A percentile compares a stretch with the other conserved stretches of the same genome.
Evolutionary conservation across 192 early-diverging fungal genomes (phyloP).

Genomic region (Ambispora gerdemannii): DNA sequence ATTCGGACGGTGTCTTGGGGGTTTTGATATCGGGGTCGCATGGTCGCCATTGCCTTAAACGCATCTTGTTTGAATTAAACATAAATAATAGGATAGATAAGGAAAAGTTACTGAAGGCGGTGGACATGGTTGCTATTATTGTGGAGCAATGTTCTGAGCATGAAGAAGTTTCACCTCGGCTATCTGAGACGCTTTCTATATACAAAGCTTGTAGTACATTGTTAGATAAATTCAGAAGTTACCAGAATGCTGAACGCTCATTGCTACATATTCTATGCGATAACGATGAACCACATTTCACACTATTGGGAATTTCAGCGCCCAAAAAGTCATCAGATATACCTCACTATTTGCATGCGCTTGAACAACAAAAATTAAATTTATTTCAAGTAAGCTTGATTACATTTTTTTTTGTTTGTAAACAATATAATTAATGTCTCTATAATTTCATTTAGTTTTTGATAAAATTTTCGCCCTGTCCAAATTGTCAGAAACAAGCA

Average conservation of each 20-base stretch:
- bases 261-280: not conserved
- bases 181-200: not conserved
- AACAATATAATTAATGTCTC: not conserved
- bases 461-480: conserved; percentile 2
- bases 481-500: conserved; percentile 6
- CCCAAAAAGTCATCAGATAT: conserved; percentile 1
- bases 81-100: not conserved
- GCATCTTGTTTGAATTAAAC: conserved; percentile 3
- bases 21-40: not conserved
- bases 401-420: not conserved
- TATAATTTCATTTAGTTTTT: not conserved
- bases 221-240: not conserved
- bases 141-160: conserved; percentile 20
- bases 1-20: not conserved
- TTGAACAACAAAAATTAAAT: conserved; percentile 16
- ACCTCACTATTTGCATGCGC: not conserved
- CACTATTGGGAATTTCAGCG: not conserved
- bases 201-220: conserved; percentile 16
- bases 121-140: not conserved
- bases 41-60: conserved; percentile 6
- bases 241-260: not conserved
- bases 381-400: not conserved
- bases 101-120: not conserved
- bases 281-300: conserved; percentile 10
- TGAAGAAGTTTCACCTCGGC: not conserved